Conservation (phyloP, 176 grass and related monocot genomes). For the Musa troglodytarum region DNA sequence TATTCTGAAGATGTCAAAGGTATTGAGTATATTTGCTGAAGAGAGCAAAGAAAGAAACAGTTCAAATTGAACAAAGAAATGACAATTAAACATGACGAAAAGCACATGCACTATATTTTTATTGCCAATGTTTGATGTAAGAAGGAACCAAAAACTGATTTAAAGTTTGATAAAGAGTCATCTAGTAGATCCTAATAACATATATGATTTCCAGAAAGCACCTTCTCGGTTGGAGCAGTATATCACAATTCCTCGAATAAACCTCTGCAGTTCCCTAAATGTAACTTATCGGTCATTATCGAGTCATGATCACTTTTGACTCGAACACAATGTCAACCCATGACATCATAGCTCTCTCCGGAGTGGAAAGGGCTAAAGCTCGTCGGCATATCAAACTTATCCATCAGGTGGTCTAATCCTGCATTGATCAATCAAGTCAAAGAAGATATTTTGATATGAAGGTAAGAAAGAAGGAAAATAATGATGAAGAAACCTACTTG, state of each 20-base stretch:
- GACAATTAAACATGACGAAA: neutral
- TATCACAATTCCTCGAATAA: neutral
- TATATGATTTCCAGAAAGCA: neutral
- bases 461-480: constrained; percentile 2
- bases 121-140: neutral
- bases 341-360: neutral
- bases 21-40: too few species aligned
- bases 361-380: constrained; percentile 1
- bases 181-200: neutral
- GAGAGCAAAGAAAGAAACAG: too few species aligned
- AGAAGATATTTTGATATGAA: neutral
- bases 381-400: neutral
- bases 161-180: neutral
- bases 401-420: constrained; percentile 3
- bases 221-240: neutral
- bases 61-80: neutral
- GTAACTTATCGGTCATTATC: neutral
- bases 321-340: neutral
- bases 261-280: neutral
- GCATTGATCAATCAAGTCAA: neutral
- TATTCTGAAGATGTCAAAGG: too few species aligned
- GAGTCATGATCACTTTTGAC: neutral
- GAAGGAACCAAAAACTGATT: neutral
- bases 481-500: constrained; percentile 33
- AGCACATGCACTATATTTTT: neutral